Percentiles rank a stretch among this genome's conserved stretches.
Conservation (phyloP, 2,329 filamentous ascomycete genomes). For the Sporothrix humicola region DNA sequence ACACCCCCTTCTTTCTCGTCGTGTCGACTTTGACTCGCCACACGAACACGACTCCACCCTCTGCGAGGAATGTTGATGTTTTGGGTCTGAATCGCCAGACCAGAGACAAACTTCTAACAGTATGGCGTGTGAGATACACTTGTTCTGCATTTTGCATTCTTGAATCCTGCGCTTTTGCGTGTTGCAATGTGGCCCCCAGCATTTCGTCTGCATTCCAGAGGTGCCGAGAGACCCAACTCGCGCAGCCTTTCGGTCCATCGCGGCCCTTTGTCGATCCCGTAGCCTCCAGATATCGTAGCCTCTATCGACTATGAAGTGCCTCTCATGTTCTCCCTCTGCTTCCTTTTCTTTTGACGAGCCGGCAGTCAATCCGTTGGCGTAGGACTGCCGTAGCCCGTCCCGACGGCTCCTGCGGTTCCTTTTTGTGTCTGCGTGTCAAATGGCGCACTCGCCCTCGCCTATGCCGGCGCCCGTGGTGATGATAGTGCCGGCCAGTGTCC, state of each 20-base stretch:
- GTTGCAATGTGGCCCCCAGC: background rate
- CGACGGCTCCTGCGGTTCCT: background rate
- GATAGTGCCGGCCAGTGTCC: background rate
- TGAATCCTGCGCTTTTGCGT: no score
- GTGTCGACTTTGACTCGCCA: background rate
- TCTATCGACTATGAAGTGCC: background rate
- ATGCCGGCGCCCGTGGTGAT: background rate
- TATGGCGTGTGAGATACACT: background rate
- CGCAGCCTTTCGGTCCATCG: background rate
- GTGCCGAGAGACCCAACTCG: background rate
- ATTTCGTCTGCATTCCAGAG: background rate
- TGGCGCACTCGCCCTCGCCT: background rate
- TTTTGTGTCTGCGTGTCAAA: background rate
- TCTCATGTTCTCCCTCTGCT: background rate
- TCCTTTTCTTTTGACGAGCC: background rate
- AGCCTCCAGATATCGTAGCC: background rate
- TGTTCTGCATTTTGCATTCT: background rate
- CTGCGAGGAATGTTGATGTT: constrained; percentile 19
- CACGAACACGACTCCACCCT: constrained; percentile 11
- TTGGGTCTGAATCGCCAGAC: background rate
- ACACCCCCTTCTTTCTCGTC: background rate
- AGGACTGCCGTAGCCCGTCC: background rate
- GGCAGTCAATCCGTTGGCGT: background rate
- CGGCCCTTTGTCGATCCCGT: background rate
- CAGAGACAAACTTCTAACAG: background rate